A percentile compares a stretch with the other conserved stretches of the same genome.
These are phyloP conservation scores for Penicillium sclerotigenum DNA, from an alignment of 2,329 filamentous ascomycete genomes.

Conservation along the genomic window DNA sequence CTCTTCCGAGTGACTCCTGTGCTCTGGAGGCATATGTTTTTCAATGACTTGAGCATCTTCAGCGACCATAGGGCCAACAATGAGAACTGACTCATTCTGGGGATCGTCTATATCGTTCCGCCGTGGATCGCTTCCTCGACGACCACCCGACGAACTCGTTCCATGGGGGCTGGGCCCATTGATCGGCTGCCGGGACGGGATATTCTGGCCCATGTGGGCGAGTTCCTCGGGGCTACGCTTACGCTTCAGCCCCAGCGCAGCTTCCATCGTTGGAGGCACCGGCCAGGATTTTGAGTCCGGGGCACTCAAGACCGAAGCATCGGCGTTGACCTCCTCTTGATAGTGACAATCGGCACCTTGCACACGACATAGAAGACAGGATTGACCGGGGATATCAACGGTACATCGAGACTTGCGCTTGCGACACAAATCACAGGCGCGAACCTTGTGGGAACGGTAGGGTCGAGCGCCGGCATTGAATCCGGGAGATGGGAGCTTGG, in stretches of 20 bases:
- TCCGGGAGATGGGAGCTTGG: conserved; percentile 35
- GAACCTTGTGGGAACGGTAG: conserved; percentile 60
- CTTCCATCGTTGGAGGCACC: conserved; percentile 24
- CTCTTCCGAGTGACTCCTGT: conserved; percentile 38
- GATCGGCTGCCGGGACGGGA: conserved; percentile 17
- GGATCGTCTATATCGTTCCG: conserved; percentile 36
- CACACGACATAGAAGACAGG: conserved; percentile 57
- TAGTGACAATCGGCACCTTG: conserved; percentile 58
- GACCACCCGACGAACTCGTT: conserved; percentile 24
- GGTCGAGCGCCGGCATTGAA: conserved; percentile 50
- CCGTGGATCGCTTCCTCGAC: conserved; percentile 31
- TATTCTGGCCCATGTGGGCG: conserved; percentile 18
- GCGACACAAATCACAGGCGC: conserved; percentile 59
- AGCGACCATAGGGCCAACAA: conserved; percentile 59
- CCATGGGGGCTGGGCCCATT: conserved; percentile 26
- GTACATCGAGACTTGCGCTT: conserved; percentile 62
- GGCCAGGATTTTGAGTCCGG: conserved; percentile 31
- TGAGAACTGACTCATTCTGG: conserved; percentile 49
- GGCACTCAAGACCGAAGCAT: conserved; percentile 25
- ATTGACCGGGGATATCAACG: conserved; percentile 51
- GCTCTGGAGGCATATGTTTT: conserved; percentile 53
- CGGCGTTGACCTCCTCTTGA: conserved; percentile 40
- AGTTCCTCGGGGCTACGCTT: conserved; percentile 35
- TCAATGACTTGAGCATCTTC: conserved; percentile 60
- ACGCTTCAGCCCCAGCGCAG: conserved; percentile 35